Evolutionary conservation across 331 rosid species (phyloP).

Genomic region (Malus hybrid): DNA sequence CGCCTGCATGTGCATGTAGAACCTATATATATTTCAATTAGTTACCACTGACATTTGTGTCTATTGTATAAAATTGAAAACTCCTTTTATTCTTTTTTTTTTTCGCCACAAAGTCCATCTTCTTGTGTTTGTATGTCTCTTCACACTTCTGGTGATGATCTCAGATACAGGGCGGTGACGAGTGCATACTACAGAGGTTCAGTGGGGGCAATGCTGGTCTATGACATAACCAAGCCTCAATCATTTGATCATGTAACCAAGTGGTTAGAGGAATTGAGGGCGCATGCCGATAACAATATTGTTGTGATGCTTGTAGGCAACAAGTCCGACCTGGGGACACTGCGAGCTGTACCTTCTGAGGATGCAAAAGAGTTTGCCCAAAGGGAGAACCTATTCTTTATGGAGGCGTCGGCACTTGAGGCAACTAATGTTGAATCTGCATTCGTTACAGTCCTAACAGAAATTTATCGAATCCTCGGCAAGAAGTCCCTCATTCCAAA

Average conservation of each 20-base stretch:
- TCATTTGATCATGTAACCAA: slow-evolving; percentile 62
- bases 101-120: neutral
- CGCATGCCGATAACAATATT: slow-evolving; percentile 69
- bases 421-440: slow-evolving; percentile 81
- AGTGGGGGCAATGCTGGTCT: slow-evolving; percentile 81
- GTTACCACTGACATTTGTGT: neutral
- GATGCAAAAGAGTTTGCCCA: slow-evolving; percentile 72
- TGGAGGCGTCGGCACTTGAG: slow-evolving; percentile 94
- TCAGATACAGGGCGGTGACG: slow-evolving; percentile 93
- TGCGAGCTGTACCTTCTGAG: slow-evolving; percentile 63
- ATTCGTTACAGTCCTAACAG: slow-evolving; percentile 69
- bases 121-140: neutral
- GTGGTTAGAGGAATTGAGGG: slow-evolving; percentile 86
- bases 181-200: slow-evolving; percentile 97
- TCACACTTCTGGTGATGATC: slow-evolving; percentile 19
- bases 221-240: slow-evolving; percentile 72
- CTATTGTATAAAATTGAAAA: neutral
- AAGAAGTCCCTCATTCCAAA: slow-evolving; percentile 57
- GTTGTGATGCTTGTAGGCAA: slow-evolving; percentile 88
- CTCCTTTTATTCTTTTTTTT: neutral
- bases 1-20: too few species aligned
- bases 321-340: slow-evolving; percentile 66
- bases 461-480: slow-evolving; percentile 55
- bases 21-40: neutral
- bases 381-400: slow-evolving; percentile 68